A percentile compares a stretch with the other conserved stretches of the same genome.
phyloP scores from a whole-genome alignment of 2,329 filamentous ascomycete species.

The Byssoonygena ceratinophila region DNA sequence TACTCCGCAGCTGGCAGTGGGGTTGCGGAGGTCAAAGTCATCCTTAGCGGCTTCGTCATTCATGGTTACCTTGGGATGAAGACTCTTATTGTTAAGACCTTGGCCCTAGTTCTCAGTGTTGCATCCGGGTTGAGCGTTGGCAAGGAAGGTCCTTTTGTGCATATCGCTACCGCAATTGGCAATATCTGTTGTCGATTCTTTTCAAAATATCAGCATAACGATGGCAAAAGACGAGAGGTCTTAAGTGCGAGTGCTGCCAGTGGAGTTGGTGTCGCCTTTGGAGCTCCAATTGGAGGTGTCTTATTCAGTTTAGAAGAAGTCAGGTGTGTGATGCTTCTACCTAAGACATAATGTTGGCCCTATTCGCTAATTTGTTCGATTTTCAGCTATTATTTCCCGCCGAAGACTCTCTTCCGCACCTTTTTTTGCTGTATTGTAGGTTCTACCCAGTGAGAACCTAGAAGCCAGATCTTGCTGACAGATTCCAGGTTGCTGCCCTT shows the following conservation, averaged over 20 bases:
- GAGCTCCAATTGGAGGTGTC: constrained; percentile 85
- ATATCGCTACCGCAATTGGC: constrained; percentile 88
- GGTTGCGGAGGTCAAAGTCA: constrained; percentile 93
- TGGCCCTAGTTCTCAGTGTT: constrained; percentile 75
- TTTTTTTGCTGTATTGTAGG: constrained; percentile 92
- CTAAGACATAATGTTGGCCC: background rate
- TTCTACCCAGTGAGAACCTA: background rate
- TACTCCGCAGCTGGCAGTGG: constrained; percentile 94
- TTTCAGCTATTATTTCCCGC: constrained; percentile 80
- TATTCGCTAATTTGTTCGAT: constrained; percentile 11
- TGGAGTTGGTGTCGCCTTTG: constrained; percentile 87
- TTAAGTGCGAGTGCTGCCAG: constrained; percentile 84
- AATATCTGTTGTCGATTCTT: constrained; percentile 95
- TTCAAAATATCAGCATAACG: constrained; percentile 83
- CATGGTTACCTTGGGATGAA: constrained; percentile 88
- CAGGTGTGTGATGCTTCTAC: constrained; percentile 28
- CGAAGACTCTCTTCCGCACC: constrained; percentile 91
- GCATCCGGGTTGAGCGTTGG: constrained; percentile 86
- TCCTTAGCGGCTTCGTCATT: constrained; percentile 92
- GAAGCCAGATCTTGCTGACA: background rate
- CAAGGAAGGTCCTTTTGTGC: constrained; percentile 94
- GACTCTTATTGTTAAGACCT: constrained; percentile 74
- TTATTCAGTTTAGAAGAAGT: constrained; percentile 94
- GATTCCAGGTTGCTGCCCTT: constrained; percentile 54
- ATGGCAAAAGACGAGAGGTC: constrained; percentile 85